These are phyloP conservation scores for Carex kokanica DNA, from an alignment of 176 grass and related monocot genomes.

Conservation along the genomic window DNA sequence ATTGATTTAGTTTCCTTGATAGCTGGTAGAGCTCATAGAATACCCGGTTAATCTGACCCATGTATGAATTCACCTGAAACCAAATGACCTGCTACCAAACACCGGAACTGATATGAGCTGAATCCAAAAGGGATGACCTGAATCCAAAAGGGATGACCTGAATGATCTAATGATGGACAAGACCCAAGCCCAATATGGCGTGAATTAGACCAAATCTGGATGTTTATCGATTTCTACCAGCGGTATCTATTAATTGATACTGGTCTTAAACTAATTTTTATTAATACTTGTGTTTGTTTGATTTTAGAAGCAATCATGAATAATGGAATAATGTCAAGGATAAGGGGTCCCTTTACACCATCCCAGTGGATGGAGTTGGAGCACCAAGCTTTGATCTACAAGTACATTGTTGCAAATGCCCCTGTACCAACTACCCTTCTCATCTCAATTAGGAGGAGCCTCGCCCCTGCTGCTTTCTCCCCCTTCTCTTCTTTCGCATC, in stretches of 20 bases:
- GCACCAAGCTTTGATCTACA: constrained; percentile 91
- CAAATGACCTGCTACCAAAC: background rate
- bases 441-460: constrained; percentile 38
- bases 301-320: constrained; percentile 45
- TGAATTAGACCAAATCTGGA: background rate
- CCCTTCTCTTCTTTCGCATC: constrained; percentile 51
- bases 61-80: background rate
- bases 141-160: background rate
- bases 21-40: background rate
- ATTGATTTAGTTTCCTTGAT: background rate
- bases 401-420: constrained; percentile 64
- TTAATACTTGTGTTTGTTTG: constrained; percentile 19
- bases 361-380: constrained; percentile 97
- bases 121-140: background rate
- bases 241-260: background rate
- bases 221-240: background rate
- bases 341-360: constrained; percentile 80
- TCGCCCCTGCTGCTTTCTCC: constrained; percentile 37
- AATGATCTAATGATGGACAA: background rate
- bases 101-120: background rate
- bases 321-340: constrained; percentile 49
- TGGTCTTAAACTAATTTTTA: constrained; percentile 14
- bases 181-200: background rate
- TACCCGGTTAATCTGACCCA: background rate
- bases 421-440: constrained; percentile 71